Evolutionary conservation across 257 asterid species (phyloP).

Genomic region (Mentha longifolia): DNA sequence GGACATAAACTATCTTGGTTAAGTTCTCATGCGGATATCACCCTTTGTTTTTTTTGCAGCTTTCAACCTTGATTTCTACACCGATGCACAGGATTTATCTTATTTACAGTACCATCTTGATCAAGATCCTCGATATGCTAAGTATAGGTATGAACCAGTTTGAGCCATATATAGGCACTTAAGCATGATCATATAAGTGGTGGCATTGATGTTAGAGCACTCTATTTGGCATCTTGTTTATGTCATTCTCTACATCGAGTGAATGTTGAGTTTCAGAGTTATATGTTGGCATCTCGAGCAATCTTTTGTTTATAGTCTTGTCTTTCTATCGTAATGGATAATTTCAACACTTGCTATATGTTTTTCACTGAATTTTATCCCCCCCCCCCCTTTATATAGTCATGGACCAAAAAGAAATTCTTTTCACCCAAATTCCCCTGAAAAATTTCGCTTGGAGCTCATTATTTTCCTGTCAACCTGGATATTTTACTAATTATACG

Average conservation of each 20-base stretch:
- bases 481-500: too few relatives aligned
- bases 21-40: constrained; percentile 15
- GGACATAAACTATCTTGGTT: constrained; percentile 18
- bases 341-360: too few relatives aligned
- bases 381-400: too few relatives aligned
- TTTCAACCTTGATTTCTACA: constrained; percentile 95
- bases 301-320: not conserved
- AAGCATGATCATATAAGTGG: constrained; percentile 2
- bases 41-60: constrained; percentile 56
- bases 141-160: constrained; percentile 57
- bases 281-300: not conserved
- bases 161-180: constrained; percentile 18
- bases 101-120: constrained; percentile 82
- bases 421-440: too few relatives aligned
- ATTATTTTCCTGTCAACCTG: too few relatives aligned
- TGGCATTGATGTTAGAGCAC: not conserved
- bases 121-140: constrained; percentile 91
- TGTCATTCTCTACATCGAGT: not conserved
- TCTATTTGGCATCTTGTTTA: constrained; percentile 16
- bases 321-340: not conserved
- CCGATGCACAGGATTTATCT: constrained; percentile 87
- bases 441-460: too few relatives aligned
- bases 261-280: not conserved
- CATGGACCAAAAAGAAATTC: too few relatives aligned
- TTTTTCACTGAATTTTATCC: too few relatives aligned